These are phyloP conservation scores for Jamesozyma hellenica DNA, from an alignment of 805 yeast species.

Conservation along the genomic window DNA sequence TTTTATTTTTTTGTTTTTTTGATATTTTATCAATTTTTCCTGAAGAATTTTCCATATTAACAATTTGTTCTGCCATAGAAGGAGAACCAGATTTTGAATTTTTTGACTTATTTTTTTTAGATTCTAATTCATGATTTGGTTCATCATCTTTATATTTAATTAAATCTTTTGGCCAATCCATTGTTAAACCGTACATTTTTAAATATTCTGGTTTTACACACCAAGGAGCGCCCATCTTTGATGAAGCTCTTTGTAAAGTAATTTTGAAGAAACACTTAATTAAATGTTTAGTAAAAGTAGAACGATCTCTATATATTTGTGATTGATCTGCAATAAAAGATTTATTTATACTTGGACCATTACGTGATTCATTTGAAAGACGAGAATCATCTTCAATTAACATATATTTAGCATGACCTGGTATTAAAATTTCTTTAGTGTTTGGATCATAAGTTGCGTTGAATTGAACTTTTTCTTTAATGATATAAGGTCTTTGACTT, in stretches of 20 bases:
- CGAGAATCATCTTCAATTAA: constrained; percentile 39
- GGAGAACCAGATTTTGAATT: neutral
- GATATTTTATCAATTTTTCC: neutral
- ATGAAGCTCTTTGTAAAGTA: constrained; percentile 55
- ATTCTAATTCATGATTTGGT: constrained; percentile 2
- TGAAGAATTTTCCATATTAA: too few relatives aligned
- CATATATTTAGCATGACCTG: constrained; percentile 59
- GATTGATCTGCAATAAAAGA: constrained; percentile 65
- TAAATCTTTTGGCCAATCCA: constrained; percentile 29
- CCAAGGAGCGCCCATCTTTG: constrained; percentile 93
- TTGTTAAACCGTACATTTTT: constrained; percentile 26
- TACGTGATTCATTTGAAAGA: neutral
- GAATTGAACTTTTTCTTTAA: constrained; percentile 79
- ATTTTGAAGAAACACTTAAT: constrained; percentile 82
- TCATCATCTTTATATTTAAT: constrained; percentile 26
- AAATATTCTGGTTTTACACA: constrained; percentile 64
- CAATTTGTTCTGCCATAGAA: neutral
- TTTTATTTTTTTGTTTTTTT: neutral
- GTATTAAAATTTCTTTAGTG: constrained; percentile 32
- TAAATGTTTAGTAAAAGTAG: constrained; percentile 78
- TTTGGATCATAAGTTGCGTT: constrained; percentile 34
- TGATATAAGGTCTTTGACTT: constrained; percentile 35
- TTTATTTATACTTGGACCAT: constrained; percentile 28
- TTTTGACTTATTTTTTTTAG: neutral
- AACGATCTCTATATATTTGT: constrained; percentile 73